Percentiles rank a stretch among this genome's conserved stretches.
Evolutionary conservation across 176 grass and related monocot genomes (phyloP).

Genomic region (Rhynchospora tenuis): DNA sequence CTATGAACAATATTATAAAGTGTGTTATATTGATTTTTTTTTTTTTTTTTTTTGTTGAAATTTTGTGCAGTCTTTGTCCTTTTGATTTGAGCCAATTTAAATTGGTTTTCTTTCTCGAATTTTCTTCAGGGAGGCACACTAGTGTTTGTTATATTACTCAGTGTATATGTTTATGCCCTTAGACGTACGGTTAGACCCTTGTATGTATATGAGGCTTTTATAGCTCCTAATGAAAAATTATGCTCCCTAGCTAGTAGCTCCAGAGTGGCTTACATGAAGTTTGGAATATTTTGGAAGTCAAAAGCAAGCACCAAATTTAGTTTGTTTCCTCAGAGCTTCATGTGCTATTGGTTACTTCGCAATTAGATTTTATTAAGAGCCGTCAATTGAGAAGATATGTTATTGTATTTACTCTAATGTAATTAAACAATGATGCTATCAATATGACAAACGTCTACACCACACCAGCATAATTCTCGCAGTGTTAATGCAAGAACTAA

Average conservation of each 20-base stretch:
- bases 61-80: background rate
- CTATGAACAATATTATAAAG: constrained; percentile 6
- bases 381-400: no score
- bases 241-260: background rate
- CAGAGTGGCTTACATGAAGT: background rate
- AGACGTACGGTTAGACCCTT: no score
- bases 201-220: background rate
- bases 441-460: constrained; percentile 69
- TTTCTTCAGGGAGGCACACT: background rate
- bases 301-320: background rate
- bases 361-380: background rate
- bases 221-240: background rate
- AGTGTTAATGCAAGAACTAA: constrained; percentile 43
- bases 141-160: background rate
- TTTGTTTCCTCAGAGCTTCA: background rate
- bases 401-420: background rate
- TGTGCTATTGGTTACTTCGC: constrained; percentile 4
- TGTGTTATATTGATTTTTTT: constrained; percentile 11
- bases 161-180: background rate
- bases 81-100: background rate
- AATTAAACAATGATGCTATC: constrained; percentile 80
- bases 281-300: background rate
- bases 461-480: constrained; percentile 50
- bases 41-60: background rate
- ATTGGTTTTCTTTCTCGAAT: background rate